Evolutionary conservation across 1,284 basidiomycete species (phyloP).

Genomic region (Moesziomyces sp.): DNA sequence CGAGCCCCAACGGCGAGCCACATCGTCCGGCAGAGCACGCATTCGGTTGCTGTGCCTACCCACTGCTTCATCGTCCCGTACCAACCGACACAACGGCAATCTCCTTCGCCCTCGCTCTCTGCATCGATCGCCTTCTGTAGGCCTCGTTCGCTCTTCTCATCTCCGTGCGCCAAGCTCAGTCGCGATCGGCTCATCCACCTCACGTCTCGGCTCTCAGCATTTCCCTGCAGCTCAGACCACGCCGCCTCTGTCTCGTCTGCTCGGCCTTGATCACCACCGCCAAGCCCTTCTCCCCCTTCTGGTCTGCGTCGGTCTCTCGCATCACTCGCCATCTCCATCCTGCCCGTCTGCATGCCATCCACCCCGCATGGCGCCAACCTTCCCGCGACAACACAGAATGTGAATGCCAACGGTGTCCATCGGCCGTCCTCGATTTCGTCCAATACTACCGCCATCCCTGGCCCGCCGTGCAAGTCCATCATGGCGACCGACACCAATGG

Average conservation of each 20-base stretch:
- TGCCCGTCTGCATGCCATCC: conserved; percentile 25
- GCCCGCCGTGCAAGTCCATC: conserved; percentile 5
- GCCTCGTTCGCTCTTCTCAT: too few relatives aligned
- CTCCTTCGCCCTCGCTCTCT: too few relatives aligned
- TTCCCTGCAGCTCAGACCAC: neutral
- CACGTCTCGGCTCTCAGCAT: too few relatives aligned
- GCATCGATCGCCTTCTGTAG: too few relatives aligned
- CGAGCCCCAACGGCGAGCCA: neutral
- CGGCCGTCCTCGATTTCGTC: conserved; percentile 5
- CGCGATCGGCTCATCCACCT: too few relatives aligned
- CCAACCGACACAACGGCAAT: neutral
- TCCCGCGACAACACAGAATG: conserved; percentile 20
- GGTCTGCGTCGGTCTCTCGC: too few relatives aligned
- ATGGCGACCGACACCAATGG: conserved; percentile 25
- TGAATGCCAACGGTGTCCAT: conserved; percentile 20
- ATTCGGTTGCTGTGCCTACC: conserved; percentile 35
- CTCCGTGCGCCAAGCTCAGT: too few relatives aligned
- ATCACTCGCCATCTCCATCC: neutral
- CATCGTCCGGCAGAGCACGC: conserved; percentile 8
- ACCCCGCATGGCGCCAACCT: conserved; percentile 25
- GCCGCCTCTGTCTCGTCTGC: neutral
- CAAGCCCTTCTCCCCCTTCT: too few relatives aligned
- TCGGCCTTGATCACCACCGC: too few relatives aligned
- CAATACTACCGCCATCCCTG: neutral
- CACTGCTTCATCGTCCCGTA: conserved; percentile 2